These are phyloP conservation scores for Pseudoneurospora amorphoporcata DNA, from an alignment of 495 filamentous ascomycete genomes.

Conservation along the genomic window DNA sequence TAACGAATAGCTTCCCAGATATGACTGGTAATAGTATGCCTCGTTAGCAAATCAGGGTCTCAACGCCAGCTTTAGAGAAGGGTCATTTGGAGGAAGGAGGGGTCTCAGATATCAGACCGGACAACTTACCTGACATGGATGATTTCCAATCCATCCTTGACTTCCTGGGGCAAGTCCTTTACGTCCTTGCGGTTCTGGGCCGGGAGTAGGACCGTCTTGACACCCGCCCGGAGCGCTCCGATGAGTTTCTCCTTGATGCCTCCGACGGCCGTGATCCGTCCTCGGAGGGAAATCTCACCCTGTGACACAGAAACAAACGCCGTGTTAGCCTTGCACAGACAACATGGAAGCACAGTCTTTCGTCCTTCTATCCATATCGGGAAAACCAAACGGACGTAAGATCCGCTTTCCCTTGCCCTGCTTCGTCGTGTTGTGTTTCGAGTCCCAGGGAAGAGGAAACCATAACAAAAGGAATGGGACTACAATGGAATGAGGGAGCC, in stretches of 20 bases:
- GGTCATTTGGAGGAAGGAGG: neutral
- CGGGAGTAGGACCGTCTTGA: conserved; percentile 87
- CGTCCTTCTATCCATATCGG: neutral
- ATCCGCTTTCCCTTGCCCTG: neutral
- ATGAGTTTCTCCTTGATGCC: conserved; percentile 99
- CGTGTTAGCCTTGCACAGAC: conserved; percentile 16
- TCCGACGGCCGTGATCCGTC: conserved; percentile 77
- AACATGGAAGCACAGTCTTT: neutral
- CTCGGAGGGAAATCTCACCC: conserved; percentile 84
- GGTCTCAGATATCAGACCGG: neutral
- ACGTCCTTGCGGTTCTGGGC: conserved; percentile 86
- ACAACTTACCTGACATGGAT: conserved; percentile 67
- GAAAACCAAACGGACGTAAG: neutral
- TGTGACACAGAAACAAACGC: conserved; percentile 9
- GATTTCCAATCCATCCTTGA: conserved; percentile 79
- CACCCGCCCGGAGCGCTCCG: conserved; percentile 83
- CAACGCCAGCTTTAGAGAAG: conserved; percentile 3
- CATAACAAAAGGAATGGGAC: neutral
- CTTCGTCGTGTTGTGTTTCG: neutral
- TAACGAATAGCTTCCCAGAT: conserved; percentile 81
- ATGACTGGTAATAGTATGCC: conserved; percentile 40
- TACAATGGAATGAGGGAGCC: neutral
- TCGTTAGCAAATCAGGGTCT: neutral
- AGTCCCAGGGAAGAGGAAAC: neutral
- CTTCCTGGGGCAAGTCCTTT: conserved; percentile 84